Base-by-base conservation (phyloP, 1,284 basidiomycete genomes). In the Rhodotorula sp. region DNA sequence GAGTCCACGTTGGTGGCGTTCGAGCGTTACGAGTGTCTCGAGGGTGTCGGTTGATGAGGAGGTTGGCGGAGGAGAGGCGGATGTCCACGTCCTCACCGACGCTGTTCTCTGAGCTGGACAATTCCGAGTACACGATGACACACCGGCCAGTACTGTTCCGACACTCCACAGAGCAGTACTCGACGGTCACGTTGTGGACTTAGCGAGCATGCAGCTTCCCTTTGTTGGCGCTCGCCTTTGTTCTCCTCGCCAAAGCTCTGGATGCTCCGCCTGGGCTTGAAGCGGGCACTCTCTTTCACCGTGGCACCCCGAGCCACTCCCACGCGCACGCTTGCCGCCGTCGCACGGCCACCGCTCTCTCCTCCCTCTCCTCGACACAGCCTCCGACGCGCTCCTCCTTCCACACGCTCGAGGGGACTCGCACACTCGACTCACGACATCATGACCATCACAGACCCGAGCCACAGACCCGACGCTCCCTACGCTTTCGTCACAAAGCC, bases 401-500 rank as follows among this genome's bases (percentile, higher is more conserved):
- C 34, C 8, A 28, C 26, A 7, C 15, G 24, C 28, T 7, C 53
- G 18, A 30, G 18, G 55, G n/a, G 37, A 34, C 37, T 10, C 15
- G 24, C 54, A 11, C 28, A 46, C 54, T 34, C 57, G 47, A 59
- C 40, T 30, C 40, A 50, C 20, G 51, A 46, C 56, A 51, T 67
- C 51, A 64, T 61, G 58, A 65, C 65, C 44, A 65, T 67, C 65
- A 46, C 64, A 18, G 59, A 67, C 24, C 53, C 64, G 18, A 30
- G 54, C 58, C 62, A 67, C 59, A 24, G 50, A 5, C 65, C 66
- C 4, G 30, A 68, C 18, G 73, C 70, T 5, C 70, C 73, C 13
- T 67, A 64, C 4, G 64, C 73, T 18, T 74, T 70, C 46, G 51
- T 74, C 34, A 59, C 66, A 47, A 5, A 10, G 18, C 44, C 65